phyloP scores from a whole-genome alignment of 208 protist species.

The Wallacemonas sp. region DNA sequence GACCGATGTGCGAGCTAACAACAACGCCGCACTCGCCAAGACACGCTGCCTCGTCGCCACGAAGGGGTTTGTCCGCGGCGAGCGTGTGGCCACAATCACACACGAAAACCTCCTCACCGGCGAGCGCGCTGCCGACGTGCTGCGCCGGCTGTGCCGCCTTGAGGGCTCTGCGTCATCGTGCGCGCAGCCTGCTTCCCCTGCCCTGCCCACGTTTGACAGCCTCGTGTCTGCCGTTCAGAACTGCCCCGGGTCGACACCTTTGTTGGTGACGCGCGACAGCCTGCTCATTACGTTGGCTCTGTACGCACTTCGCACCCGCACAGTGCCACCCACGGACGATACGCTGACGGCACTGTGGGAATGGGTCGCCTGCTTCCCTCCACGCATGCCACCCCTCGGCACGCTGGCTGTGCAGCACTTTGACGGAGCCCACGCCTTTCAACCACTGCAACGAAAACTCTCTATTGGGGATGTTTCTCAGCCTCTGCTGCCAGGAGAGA shows the following conservation, averaged over 20 bases:
- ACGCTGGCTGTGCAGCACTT: conserved; percentile 34
- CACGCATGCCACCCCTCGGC: conserved; percentile 56
- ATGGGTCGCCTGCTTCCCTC: conserved; percentile 56
- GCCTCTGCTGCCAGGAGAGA: conserved; percentile 24
- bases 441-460: conserved; percentile 53
- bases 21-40: conserved; percentile 16
- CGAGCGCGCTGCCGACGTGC: conserved; percentile 28
- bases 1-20: background rate
- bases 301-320: conserved; percentile 32
- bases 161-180: background rate
- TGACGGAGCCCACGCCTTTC: conserved; percentile 14
- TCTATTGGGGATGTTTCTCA: conserved; percentile 35
- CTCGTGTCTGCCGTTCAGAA: conserved; percentile 17
- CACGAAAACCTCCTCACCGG: conserved; percentile 53
- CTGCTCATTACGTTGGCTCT: conserved; percentile 58
- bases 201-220: conserved; percentile 22
- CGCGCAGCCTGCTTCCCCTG: conserved; percentile 8
- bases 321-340: conserved; percentile 8
- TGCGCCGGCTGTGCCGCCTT: conserved; percentile 27
- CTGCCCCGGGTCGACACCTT: conserved; percentile 8
- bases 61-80: conserved; percentile 50
- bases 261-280: conserved; percentile 61
- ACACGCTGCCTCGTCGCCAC: conserved; percentile 65
- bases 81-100: conserved; percentile 52
- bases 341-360: conserved; percentile 19